Evolutionary conservation across 139 green algal species (phyloP), one percentile per base, ranked within the genome.

Genomic region (Tetraselmis chui): DNA sequence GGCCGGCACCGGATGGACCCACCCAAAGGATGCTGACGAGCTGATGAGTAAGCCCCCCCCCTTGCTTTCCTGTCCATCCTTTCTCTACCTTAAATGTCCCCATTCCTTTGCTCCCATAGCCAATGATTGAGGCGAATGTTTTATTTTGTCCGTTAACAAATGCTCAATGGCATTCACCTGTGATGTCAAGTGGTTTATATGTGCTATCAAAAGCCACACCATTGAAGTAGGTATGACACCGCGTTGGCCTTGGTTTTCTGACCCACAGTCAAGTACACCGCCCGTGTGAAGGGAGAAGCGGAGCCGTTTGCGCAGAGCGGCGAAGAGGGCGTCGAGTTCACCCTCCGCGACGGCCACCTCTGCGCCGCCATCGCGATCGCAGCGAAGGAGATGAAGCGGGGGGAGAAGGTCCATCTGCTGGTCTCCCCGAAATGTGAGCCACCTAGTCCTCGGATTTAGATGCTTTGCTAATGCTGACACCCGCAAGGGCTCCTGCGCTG

Each of bases 321-420:
- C 0, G 91, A 94, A 26, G 82, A 85, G 32, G 89, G 92, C 0
- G 82, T 81, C 28, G 85, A 93, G 67, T 96, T 96, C 81, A 74
- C 74, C 0, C 76, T 94, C 74, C 28, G 30, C 26, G 80, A 89
- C 28, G 85, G 88, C 22, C 76, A 85, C 28, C 79, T 88, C 2
- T 91, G 90, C 84, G 75, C 78, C 29, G 90, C 87, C 2, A 23
- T 96, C 23, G 74, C 18, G 11, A 67, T 86, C 2, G 93, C 91
- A 1, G 80, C 95, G 1, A 91, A 85, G 78, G 93, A 85, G 0
- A 97, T 97, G 95, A 96, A 95, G 87, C 85, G 90, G 45, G 91
- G 87, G 18, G 95, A 97, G 88, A 31, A 80, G 76, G 91, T 77
- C 0, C 27, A 76, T 1, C 85, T 97, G 45, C 79, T 86, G 81